These are phyloP conservation scores for Crucibulum laeve DNA, from an alignment of 768 basidiomycete species.

Conservation along the genomic window DNA sequence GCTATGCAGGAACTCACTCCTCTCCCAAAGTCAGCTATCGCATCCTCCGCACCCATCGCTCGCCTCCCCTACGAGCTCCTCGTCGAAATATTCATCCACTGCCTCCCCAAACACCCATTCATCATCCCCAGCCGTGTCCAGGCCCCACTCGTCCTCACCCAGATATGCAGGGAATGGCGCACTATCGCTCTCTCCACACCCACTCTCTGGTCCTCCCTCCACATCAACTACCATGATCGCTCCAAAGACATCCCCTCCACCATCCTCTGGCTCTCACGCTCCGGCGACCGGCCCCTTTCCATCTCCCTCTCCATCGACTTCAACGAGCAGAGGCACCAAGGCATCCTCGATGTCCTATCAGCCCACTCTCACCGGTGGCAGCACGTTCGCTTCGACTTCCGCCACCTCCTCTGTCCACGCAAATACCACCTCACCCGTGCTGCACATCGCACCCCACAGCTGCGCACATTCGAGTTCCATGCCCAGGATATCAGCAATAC, in stretches of 20 bases:
- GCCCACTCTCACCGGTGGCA: slow-evolving; percentile 24
- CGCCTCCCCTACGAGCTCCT: slow-evolving; percentile 25
- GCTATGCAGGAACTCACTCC: not conserved
- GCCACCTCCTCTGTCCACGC: slow-evolving; percentile 23
- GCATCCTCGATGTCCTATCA: slow-evolving; percentile 22
- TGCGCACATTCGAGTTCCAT: slow-evolving; percentile 27
- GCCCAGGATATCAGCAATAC: slow-evolving; percentile 24
- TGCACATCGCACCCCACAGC: slow-evolving; percentile 15
- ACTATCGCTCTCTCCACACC: slow-evolving; percentile 19
- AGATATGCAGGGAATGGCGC: slow-evolving; percentile 23
- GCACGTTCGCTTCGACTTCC: slow-evolving; percentile 26
- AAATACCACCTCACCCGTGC: slow-evolving; percentile 25
- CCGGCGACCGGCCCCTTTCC: slow-evolving; percentile 19
- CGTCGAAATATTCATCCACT: slow-evolving; percentile 21
- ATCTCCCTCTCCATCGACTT: slow-evolving; percentile 28
- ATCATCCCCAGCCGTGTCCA: slow-evolving; percentile 17
- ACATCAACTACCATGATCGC: slow-evolving; percentile 24
- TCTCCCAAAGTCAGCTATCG: not conserved
- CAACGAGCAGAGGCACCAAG: slow-evolving; percentile 23
- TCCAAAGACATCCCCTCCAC: slow-evolving; percentile 18
- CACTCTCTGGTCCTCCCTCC: slow-evolving; percentile 23
- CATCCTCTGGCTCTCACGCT: slow-evolving; percentile 22
- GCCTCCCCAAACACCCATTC: slow-evolving; percentile 19
- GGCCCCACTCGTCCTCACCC: slow-evolving; percentile 23
- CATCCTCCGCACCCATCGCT: slow-evolving; percentile 13